Evolutionary conservation across 169 alveolate genomes (phyloP).

Genomic region (Plasmodium coatneyi): DNA sequence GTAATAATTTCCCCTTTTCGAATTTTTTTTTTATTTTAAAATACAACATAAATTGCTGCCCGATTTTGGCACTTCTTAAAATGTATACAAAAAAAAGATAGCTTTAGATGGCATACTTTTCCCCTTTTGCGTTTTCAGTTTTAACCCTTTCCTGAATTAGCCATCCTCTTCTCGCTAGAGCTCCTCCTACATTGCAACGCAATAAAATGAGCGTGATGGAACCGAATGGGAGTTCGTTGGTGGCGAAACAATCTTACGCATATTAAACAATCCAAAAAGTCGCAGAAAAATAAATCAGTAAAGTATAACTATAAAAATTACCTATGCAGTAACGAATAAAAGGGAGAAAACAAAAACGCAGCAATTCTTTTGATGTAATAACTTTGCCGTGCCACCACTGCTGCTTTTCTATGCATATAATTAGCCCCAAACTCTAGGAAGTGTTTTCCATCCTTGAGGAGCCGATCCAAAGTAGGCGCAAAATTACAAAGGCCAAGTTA

Average conservation of each 20-base stretch:
- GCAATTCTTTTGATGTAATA: neutral
- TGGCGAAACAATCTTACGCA: neutral
- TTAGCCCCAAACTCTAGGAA: neutral
- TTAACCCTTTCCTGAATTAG: neutral
- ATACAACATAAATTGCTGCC: neutral
- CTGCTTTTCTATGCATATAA: neutral
- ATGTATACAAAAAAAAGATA: neutral
- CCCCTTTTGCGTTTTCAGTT: neutral
- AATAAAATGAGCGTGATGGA: neutral
- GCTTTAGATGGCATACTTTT: neutral
- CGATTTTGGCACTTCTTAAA: neutral
- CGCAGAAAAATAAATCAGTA: neutral
- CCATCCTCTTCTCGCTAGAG: neutral
- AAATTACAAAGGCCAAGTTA: neutral
- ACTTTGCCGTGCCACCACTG: neutral
- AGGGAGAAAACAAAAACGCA: neutral
- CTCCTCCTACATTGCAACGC: neutral
- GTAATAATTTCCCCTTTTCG: neutral
- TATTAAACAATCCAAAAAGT: conserved; percentile 1
- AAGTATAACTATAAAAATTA: neutral
- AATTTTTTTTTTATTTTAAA: conserved; percentile 5
- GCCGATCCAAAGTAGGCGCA: neutral
- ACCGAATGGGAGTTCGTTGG: neutral
- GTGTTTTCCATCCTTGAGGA: neutral
- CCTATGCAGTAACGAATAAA: neutral